Evolutionary conservation across 805 yeast species (phyloP).

Genomic region (Saccharomycopsis javanensis): DNA sequence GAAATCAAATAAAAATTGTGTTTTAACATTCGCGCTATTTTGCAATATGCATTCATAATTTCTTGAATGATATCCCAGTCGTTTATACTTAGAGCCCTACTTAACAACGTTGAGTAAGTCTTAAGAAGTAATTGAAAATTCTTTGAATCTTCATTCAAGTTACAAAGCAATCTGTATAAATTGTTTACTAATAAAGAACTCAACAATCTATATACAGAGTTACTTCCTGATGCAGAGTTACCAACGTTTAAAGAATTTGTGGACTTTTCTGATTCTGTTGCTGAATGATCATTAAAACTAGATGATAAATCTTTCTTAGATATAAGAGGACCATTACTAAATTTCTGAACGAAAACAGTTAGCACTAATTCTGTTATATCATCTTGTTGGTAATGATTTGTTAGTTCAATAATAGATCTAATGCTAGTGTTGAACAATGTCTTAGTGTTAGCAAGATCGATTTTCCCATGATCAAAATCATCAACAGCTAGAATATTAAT

Average conservation of each 20-base stretch:
- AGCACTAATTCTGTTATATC: constrained; percentile 69
- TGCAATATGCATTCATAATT: constrained; percentile 41
- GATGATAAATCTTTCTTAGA: not conserved
- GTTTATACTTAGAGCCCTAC: constrained; percentile 34
- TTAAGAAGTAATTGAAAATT: constrained; percentile 37
- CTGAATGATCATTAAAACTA: constrained; percentile 4
- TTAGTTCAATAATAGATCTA: constrained; percentile 55
- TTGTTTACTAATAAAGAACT: constrained; percentile 10
- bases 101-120: constrained; percentile 43
- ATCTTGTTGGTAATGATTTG: constrained; percentile 56
- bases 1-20: constrained; percentile 16
- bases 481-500: constrained; percentile 55
- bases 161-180: constrained; percentile 7
- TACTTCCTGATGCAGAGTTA: constrained; percentile 43
- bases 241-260: constrained; percentile 9
- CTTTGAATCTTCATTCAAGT: constrained; percentile 9
- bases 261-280: not conserved
- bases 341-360: constrained; percentile 73
- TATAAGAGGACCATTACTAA: not conserved
- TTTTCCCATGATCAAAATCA: constrained; percentile 22
- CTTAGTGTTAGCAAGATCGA: constrained; percentile 18
- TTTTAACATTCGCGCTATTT: constrained; percentile 28
- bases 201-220: constrained; percentile 63
- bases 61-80: constrained; percentile 31
- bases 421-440: constrained; percentile 55